A percentile compares a stretch with the other conserved stretches of the same genome.
phyloP scores from a whole-genome alignment of 345 rosid species.

The Populus euphratica region DNA sequence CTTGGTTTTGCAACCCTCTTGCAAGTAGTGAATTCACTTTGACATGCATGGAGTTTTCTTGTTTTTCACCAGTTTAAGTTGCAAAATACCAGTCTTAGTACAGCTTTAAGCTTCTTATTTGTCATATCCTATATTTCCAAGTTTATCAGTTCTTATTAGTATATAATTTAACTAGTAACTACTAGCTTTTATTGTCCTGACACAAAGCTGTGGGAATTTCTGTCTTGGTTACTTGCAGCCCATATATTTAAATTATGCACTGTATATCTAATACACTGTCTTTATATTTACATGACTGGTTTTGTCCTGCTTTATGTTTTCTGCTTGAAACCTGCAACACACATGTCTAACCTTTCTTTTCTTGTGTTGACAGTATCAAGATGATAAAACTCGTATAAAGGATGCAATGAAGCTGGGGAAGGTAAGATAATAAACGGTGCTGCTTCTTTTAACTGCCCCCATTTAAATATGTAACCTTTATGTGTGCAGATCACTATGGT shows the following conservation, averaged over 20 bases:
- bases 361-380: conserved; percentile 58
- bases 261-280: neutral
- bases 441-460: neutral
- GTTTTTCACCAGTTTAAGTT: neutral
- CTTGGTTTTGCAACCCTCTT: neutral
- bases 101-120: neutral
- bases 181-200: neutral
- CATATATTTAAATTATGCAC: neutral
- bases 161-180: neutral
- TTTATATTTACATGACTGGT: neutral
- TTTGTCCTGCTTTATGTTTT: neutral
- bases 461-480: conserved; percentile 14
- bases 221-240: neutral
- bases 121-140: neutral
- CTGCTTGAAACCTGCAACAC: neutral
- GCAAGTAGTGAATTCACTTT: neutral
- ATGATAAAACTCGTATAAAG: conserved; percentile 71
- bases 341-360: neutral
- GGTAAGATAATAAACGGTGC: conserved; percentile 33
- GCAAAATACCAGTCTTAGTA: neutral
- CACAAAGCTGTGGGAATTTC: neutral
- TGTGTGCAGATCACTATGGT: conserved; percentile 44
- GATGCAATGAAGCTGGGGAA: conserved; percentile 75
- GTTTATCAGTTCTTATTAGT: neutral
- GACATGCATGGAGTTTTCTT: neutral